Evolutionary conservation across 805 yeast genomes (phyloP).

Genomic region (Myxozyma neotropica): DNA sequence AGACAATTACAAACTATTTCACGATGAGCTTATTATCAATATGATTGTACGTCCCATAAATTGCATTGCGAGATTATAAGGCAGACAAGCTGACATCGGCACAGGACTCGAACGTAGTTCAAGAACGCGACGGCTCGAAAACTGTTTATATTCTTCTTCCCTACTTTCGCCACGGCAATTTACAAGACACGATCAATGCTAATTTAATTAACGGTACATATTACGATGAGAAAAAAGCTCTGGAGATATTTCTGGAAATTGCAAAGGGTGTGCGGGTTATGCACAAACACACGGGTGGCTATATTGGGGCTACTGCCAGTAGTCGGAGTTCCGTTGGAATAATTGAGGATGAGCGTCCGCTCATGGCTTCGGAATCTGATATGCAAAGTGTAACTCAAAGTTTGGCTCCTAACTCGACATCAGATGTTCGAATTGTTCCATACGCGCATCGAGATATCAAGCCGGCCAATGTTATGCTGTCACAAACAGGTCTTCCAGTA

Average conservation of each 20-base stretch:
- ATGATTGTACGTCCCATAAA: slow-evolving; percentile 46
- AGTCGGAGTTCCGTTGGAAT: slow-evolving; percentile 11
- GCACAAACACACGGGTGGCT: slow-evolving; percentile 59
- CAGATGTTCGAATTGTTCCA: slow-evolving; percentile 54
- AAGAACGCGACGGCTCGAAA: slow-evolving; percentile 75
- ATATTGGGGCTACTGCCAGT: background rate
- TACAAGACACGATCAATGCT: slow-evolving; percentile 77
- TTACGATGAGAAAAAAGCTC: slow-evolving; percentile 65
- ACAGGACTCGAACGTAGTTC: slow-evolving; percentile 67
- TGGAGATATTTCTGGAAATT: slow-evolving; percentile 65
- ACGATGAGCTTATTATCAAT: slow-evolving; percentile 65
- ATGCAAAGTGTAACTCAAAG: background rate
- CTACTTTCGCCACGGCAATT: slow-evolving; percentile 61
- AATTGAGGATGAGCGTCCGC: slow-evolving; percentile 39
- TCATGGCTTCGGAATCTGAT: slow-evolving; percentile 47
- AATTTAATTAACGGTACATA: slow-evolving; percentile 57
- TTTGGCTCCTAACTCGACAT: background rate
- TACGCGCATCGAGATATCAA: slow-evolving; percentile 87
- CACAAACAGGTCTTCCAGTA: slow-evolving; percentile 73
- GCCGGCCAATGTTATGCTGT: slow-evolving; percentile 85
- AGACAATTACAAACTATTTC: slow-evolving; percentile 70
- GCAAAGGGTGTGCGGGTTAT: slow-evolving; percentile 74
- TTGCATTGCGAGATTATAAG: too few species aligned
- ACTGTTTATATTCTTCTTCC: slow-evolving; percentile 81
- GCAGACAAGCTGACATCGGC: background rate